Evolutionary conservation across 163 green algal species (phyloP).

Genomic region (Scenedesmus sp.): DNA sequence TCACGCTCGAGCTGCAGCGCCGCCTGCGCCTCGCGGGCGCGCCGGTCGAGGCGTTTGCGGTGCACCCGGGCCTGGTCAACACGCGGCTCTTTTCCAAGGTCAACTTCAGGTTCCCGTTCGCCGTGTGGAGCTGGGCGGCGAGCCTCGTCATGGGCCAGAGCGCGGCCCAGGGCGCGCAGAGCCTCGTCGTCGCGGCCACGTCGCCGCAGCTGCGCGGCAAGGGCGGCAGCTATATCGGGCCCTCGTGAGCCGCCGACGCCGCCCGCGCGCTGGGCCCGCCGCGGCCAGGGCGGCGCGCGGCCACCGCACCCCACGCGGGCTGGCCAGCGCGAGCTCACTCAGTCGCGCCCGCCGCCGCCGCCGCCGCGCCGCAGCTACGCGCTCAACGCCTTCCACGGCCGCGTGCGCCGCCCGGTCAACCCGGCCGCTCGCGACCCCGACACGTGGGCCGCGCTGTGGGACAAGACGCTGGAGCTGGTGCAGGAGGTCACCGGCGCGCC

Average conservation of each 20-base stretch:
- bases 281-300: too few relatives aligned
- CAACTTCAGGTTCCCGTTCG: slow-evolving; percentile 22
- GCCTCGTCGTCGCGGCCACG: slow-evolving; percentile 35
- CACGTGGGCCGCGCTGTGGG: slow-evolving; percentile 17
- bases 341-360: background rate
- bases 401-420: slow-evolving; percentile 15
- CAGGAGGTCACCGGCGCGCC: background rate
- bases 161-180: slow-evolving; percentile 19
- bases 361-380: slow-evolving; percentile 3
- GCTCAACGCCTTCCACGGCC: slow-evolving; percentile 21
- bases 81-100: slow-evolving; percentile 34
- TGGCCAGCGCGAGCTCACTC: too few relatives aligned
- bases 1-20: slow-evolving; percentile 39
- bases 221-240: slow-evolving; percentile 29
- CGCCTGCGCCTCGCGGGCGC: slow-evolving; percentile 24
- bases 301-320: too few relatives aligned
- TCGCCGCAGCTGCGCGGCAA: slow-evolving; percentile 31
- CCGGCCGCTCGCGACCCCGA: slow-evolving; percentile 27
- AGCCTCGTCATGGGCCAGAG: slow-evolving; percentile 2
- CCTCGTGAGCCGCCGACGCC: background rate
- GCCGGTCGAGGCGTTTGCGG: slow-evolving; percentile 30
- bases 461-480: slow-evolving; percentile 8
- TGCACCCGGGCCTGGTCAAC: slow-evolving; percentile 37
- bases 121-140: slow-evolving; percentile 12
- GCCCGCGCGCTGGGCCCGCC: too few relatives aligned